Evolutionary conservation across 1,284 basidiomycete genomes (phyloP).

Genomic region (Cryptococcus sp.): DNA sequence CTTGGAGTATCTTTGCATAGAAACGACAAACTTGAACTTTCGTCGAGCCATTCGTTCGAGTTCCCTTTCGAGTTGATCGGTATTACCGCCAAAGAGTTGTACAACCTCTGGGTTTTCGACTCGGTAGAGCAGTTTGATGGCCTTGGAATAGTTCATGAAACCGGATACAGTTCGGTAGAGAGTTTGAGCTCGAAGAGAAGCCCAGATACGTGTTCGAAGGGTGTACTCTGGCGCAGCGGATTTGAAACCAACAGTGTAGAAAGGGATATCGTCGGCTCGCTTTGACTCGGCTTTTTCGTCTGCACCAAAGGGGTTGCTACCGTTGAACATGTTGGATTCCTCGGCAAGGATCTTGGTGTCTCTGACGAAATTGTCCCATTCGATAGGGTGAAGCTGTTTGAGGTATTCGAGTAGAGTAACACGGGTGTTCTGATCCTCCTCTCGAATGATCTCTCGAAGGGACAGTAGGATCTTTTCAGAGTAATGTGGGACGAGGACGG

Average conservation of each 20-base stretch:
- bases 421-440: conserved; percentile 90
- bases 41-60: conserved; percentile 94
- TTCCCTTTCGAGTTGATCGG: conserved; percentile 93
- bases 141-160: conserved; percentile 99
- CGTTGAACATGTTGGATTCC: conserved; percentile 80
- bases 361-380: conserved; percentile 99
- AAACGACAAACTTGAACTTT: conserved; percentile 99
- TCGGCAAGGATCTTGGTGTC: conserved; percentile 99
- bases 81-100: conserved; percentile 94
- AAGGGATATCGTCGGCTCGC: conserved; percentile 90
- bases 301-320: conserved; percentile 61
- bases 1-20: conserved; percentile 99
- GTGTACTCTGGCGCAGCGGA: conserved; percentile 98
- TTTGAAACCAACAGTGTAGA: conserved; percentile 99
- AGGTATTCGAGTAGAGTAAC: conserved; percentile 94
- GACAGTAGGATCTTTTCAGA: conserved; percentile 94
- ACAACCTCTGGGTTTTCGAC: conserved; percentile 99
- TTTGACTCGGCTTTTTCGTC: conserved; percentile 78
- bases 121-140: conserved; percentile 98
- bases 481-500: conserved; percentile 90
- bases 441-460: conserved; percentile 90
- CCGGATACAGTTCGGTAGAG: conserved; percentile 98
- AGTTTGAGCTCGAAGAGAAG: conserved; percentile 94
- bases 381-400: conserved; percentile 95
- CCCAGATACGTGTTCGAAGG: conserved; percentile 97